Base-by-base conservation (phyloP, 1,284 basidiomycete genomes). In the Moesziomyces sp. region DNA sequence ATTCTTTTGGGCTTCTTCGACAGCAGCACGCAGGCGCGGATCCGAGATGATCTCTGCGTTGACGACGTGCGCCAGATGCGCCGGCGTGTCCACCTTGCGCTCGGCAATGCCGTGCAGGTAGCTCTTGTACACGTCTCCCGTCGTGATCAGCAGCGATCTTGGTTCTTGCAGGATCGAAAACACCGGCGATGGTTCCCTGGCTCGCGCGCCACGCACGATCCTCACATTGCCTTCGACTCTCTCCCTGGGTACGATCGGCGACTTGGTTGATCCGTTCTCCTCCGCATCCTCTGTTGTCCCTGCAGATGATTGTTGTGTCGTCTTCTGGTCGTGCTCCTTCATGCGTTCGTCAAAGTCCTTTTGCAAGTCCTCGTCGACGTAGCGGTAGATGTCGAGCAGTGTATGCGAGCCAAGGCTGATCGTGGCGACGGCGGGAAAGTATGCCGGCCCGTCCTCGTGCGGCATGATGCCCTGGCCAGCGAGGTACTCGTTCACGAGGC, bases 361-460 rank as follows among this genome's bases (percentile, higher is more conserved):
- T 43, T 68, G 68, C 28, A 74, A 48, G 35, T 64, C 66, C 35
- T 72, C 73, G 30, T 67, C 66, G 0, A 86, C 78, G 70, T 93
- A 94, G 61, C 88, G 88, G 83, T 93, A 93, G 81, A 96, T 91
- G 84, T 96, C 90, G 77, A 97, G 91, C 47, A 94, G 86, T 0
- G 91, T 87, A 84, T 94, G 91, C 0, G 92, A 91, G 30, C 91
- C 91, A 55, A 97, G 86, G 13, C 93, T 94, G 58, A 97, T 86
- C 11, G 94, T 97, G 0, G 93, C 91, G 0, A 97, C 94, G 7
- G 92, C 90, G 0, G 94, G 92, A 77, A 90, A 87, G 85, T 97
- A 97, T 4, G 91, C 89, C 0, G 91, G 90, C 0, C 95, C 94
- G 82, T 97, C 95, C 85, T 97, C 91, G 79, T 97, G 95, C 0